phyloP scores from a whole-genome alignment of 192 early-diverging fungal genomes.

The Linderina pennispora region DNA sequence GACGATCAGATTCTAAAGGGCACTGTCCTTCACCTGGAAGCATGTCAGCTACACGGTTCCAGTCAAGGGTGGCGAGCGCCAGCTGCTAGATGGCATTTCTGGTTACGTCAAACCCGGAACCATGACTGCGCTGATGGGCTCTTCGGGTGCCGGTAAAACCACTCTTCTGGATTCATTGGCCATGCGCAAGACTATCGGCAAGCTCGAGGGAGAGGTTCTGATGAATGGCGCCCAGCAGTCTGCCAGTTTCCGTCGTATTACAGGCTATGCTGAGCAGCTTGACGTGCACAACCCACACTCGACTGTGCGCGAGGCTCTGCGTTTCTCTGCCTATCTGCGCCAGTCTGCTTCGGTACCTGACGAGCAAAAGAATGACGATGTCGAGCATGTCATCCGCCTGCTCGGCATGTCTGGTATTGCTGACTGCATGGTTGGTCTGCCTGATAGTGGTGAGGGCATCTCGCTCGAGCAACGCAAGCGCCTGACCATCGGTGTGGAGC shows the following conservation, averaged over 20 bases:
- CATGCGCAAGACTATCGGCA: constrained; percentile 55
- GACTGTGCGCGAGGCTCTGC: too few species aligned
- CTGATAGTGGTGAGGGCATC: too few species aligned
- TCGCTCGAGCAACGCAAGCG: too few species aligned
- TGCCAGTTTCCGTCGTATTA: constrained; percentile 35
- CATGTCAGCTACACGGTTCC: neutral
- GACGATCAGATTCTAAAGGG: constrained; percentile 27
- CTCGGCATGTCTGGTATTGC: too few species aligned
- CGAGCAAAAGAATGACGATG: too few species aligned
- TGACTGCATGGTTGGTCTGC: too few species aligned
- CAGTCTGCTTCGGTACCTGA: too few species aligned
- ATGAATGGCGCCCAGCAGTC: constrained; percentile 26
- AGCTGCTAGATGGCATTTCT: constrained; percentile 55
- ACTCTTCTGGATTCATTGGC: constrained; percentile 58
- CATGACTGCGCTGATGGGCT: constrained; percentile 55
- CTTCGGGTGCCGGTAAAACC: constrained; percentile 50
- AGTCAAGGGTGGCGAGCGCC: constrained; percentile 49
- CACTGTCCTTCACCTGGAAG: constrained; percentile 32
- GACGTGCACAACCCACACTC: constrained; percentile 39
- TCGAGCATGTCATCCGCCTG: too few species aligned
- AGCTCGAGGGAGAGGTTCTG: constrained; percentile 45
- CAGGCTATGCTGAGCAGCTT: constrained; percentile 44
- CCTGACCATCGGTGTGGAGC: too few species aligned
- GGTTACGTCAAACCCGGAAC: constrained; percentile 54
- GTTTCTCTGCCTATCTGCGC: too few species aligned